Evolutionary conservation across 768 basidiomycete genomes (phyloP).

Genomic region (Termitomyces sp.): DNA sequence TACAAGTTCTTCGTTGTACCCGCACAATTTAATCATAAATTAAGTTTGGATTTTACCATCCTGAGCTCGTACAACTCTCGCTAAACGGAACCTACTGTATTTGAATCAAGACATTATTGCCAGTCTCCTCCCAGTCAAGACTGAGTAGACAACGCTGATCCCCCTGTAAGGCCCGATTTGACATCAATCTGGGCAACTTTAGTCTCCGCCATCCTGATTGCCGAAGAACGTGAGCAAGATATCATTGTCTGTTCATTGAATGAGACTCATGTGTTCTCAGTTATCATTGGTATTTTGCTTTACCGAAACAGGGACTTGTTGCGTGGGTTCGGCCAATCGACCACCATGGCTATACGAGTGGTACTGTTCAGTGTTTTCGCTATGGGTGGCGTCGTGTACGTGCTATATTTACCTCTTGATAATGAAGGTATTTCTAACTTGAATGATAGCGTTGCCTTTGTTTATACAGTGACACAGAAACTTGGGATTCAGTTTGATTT

Average conservation of each 20-base stretch:
- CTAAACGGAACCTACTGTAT: constrained; percentile 26
- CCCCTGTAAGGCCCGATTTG: constrained; percentile 19
- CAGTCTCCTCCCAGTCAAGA: background rate
- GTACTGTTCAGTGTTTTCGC: constrained; percentile 23
- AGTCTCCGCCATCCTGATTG: constrained; percentile 18
- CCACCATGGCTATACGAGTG: constrained; percentile 25
- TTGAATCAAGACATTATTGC: constrained; percentile 18
- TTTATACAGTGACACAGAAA: constrained; percentile 19
- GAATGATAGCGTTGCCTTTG: constrained; percentile 21
- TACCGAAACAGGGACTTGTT: constrained; percentile 22
- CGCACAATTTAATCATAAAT: background rate
- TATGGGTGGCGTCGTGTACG: constrained; percentile 14
- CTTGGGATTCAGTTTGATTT: constrained; percentile 26
- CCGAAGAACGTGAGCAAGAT: constrained; percentile 21
- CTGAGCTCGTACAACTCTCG: constrained; percentile 19
- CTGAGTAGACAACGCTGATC: background rate
- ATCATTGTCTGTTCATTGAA: background rate
- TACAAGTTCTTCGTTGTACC: background rate
- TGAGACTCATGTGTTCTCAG: constrained; percentile 10
- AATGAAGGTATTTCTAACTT: background rate
- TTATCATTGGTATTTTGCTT: constrained; percentile 19
- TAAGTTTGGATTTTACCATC: constrained; percentile 23
- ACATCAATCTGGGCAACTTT: constrained; percentile 22
- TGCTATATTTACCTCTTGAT: background rate
- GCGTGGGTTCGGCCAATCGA: constrained; percentile 20